Conservation (phyloP, 306 rosid genomes). For the Coriaria nepalensis region DNA sequence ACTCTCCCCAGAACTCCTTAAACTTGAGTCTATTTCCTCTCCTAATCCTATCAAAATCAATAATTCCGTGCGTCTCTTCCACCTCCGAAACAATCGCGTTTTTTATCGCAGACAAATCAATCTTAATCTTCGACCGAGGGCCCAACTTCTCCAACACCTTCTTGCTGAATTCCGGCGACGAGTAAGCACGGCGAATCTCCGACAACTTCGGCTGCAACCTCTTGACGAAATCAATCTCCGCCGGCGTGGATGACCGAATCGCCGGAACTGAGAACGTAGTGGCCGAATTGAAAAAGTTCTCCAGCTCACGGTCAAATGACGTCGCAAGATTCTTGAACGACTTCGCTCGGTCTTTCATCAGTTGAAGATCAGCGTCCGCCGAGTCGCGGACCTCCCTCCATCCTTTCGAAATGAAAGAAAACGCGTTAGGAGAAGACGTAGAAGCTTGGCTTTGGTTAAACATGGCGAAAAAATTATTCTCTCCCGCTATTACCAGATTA, state of each 20-base stretch:
- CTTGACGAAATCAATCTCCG: conserved; percentile 88
- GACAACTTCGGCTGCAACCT: conserved; percentile 71
- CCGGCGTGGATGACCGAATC: conserved; percentile 44
- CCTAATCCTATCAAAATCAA: conserved; percentile 37
- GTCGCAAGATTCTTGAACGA: conserved; percentile 78
- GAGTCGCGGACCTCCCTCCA: conserved; percentile 92
- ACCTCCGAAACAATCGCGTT: conserved; percentile 74
- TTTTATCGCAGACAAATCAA: conserved; percentile 68
- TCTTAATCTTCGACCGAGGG: conserved; percentile 67
- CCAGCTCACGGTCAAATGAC: conserved; percentile 85
- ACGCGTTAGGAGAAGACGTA: conserved; percentile 39
- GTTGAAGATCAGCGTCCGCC: conserved; percentile 82
- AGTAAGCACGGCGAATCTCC: conserved; percentile 63
- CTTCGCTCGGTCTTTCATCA: conserved; percentile 82
- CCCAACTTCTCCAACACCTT: conserved; percentile 87
- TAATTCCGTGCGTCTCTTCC: conserved; percentile 22
- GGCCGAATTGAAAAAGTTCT: conserved; percentile 61
- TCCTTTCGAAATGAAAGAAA: conserved; percentile 79
- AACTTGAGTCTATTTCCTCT: conserved; percentile 35
- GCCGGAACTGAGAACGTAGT: conserved; percentile 51
- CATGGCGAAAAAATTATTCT: conserved; percentile 26
- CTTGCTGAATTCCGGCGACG: conserved; percentile 84
- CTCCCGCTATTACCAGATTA: neutral
- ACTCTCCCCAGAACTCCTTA: conserved; percentile 75
- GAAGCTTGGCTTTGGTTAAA: conserved; percentile 31